These are phyloP conservation scores for Malus hybrid DNA, from an alignment of 331 rosid species.

Conservation along the genomic window DNA sequence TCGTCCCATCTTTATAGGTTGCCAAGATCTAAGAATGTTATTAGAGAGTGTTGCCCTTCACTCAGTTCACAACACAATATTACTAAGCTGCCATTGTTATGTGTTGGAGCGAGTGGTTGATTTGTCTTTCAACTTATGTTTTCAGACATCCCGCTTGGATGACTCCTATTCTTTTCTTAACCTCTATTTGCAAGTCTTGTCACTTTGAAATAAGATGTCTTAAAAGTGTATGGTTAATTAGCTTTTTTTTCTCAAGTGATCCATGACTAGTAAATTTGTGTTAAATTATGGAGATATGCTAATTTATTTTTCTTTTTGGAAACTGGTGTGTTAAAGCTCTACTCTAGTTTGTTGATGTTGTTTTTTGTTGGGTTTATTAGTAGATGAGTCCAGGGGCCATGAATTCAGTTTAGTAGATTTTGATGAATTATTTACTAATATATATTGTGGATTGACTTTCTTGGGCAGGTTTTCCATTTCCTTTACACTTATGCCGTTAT, in stretches of 20 bases:
- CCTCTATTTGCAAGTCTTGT: background rate
- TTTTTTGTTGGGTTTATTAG: background rate
- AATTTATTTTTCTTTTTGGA: background rate
- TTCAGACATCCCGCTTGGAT: background rate
- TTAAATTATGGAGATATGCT: background rate
- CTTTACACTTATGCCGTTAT: conserved; percentile 66
- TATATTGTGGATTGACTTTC: conserved; percentile 16
- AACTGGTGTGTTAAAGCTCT: background rate
- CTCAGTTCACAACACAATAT: background rate
- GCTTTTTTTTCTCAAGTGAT: background rate
- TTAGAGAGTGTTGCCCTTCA: background rate
- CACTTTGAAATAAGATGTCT: background rate
- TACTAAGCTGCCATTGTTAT: background rate
- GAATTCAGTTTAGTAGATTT: background rate
- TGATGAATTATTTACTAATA: background rate
- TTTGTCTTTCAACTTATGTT: background rate
- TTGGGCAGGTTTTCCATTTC: conserved; percentile 80
- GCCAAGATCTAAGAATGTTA: background rate
- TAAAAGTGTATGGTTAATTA: background rate
- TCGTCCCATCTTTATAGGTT: background rate
- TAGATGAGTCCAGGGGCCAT: background rate
- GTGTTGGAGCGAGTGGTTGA: background rate
- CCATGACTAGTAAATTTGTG: background rate
- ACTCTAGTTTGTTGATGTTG: background rate
- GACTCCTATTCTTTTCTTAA: background rate